Percentiles rank a stretch among this genome's conserved stretches.
phyloP scores from a whole-genome alignment of 208 protist genomes.

The Herpetomonas samuelpessoai region DNA sequence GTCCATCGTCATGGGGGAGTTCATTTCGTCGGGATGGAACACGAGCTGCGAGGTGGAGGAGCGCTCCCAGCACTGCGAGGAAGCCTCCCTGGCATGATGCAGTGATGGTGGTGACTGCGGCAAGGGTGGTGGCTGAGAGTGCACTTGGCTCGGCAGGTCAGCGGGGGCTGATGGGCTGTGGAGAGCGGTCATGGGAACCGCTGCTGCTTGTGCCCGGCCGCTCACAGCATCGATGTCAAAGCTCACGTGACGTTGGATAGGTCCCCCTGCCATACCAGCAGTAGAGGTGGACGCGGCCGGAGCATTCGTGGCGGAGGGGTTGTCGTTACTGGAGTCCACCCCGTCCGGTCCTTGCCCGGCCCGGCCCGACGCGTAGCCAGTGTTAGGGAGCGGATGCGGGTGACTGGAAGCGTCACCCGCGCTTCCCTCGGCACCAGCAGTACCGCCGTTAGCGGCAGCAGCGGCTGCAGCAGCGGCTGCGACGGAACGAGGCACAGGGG shows the following conservation, averaged over 20 bases:
- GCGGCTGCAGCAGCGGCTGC: not conserved
- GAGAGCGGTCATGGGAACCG: too few species aligned
- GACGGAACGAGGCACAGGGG: not conserved
- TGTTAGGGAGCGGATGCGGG: too few species aligned
- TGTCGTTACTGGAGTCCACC: too few species aligned
- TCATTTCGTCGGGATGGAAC: not conserved
- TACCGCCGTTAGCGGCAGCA: constrained; percentile 4
- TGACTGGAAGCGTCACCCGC: not conserved
- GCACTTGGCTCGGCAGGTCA: too few species aligned
- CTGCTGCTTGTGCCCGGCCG: too few species aligned
- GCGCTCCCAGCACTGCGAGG: not conserved
- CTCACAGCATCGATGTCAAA: constrained; percentile 8
- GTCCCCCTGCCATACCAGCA: too few species aligned
- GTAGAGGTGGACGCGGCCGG: too few species aligned
- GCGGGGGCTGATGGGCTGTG: too few species aligned
- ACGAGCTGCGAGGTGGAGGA: not conserved
- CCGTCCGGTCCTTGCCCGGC: too few species aligned
- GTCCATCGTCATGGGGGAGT: not conserved
- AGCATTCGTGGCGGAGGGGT: too few species aligned
- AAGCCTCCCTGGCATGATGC: not conserved
- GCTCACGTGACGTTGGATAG: constrained; percentile 16
- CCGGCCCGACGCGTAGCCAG: too few species aligned
- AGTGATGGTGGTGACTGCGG: not conserved
- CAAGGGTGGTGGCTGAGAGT: not conserved
- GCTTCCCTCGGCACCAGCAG: not conserved